Evolutionary conservation across 2,329 filamentous ascomycete genomes (phyloP).

Genomic region (Penicillium sp.): DNA sequence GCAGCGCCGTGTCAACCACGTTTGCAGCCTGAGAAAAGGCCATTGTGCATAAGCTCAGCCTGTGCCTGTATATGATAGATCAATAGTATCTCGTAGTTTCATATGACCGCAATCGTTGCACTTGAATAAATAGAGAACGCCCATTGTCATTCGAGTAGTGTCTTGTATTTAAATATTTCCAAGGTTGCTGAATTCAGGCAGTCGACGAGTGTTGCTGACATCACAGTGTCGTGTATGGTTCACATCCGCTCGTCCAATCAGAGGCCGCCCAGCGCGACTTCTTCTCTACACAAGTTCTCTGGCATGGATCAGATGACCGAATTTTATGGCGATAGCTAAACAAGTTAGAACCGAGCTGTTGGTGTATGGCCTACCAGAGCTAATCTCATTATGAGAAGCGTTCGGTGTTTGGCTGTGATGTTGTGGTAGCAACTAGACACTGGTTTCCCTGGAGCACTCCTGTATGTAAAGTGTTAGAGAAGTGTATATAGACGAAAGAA

Average conservation of each 20-base stretch:
- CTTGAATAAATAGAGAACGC: too few species aligned
- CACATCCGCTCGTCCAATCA: not conserved
- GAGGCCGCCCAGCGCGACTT: not conserved
- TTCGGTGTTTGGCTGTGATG: not conserved
- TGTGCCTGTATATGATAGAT: not conserved
- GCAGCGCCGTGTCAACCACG: slow-evolving; percentile 62
- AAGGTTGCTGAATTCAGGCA: not conserved
- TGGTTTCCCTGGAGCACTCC: too few species aligned
- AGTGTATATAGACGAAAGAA: not conserved
- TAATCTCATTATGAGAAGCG: not conserved
- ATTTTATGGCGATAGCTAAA: not conserved
- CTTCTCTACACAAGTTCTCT: not conserved
- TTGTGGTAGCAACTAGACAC: not conserved
- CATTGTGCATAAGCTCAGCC: slow-evolving; percentile 35
- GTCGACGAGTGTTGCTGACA: not conserved
- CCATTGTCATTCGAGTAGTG: too few species aligned
- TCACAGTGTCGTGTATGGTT: not conserved
- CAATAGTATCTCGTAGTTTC: too few species aligned
- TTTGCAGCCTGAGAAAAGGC: slow-evolving; percentile 64
- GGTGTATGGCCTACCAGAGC: not conserved
- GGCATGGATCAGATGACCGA: not conserved
- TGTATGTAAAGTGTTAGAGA: not conserved
- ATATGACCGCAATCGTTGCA: too few species aligned
- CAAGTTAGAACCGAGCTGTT: not conserved
- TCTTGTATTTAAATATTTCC: too few species aligned